Base-by-base conservation (phyloP, 805 yeast genomes). In the Teunomyces panamensis region DNA sequence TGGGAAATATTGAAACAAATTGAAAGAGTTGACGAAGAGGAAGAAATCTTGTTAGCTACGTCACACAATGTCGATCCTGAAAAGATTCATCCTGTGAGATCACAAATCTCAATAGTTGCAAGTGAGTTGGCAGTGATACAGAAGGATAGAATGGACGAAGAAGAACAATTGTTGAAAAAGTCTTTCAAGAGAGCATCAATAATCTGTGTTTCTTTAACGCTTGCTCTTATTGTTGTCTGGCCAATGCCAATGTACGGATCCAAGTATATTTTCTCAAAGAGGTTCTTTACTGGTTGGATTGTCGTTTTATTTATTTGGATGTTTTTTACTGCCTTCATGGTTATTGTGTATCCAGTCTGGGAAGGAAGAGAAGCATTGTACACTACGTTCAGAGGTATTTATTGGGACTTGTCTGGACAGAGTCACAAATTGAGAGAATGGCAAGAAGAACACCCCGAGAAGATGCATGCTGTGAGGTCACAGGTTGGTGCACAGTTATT, bases 221-320 rank as follows among this genome's bases (percentile, higher is more conserved):
- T 88, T 7, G 74, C 84, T 42, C 69, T 89, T 43, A 68, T 89
- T 29, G 77, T 90, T 24, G 59, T 89, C 28, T 89, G 95, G 94
- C 97, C 97, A 58, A 87, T 89, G 89, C 96, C 97, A 54, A 85
- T 90, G 94, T 89, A 85, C 64, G 97, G 96, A 29, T 61, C 85
- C 4, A 76, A 79, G 3, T 89, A 89, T 60, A 73, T 89, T 35
- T 90, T 89, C 67, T 80, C 88, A 45, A 83, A 80, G 64, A 67
- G 64, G 48, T 88, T 88, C 69, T 90, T 89, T 67, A 87, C 94
- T 5, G 96, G 96, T 39, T 90, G 96, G 96, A 79, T 90, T 43
- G 81, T 77, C 32, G 95, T 89, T 28, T 82, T 85, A 49, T 80
- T 90, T 45, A 81, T 89, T 49, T 89, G 96, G 96, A 69, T 88